Percentiles rank a stretch among this genome's conserved stretches.
Evolutionary conservation across 352 stramenopile genomes (phyloP).

Genomic region (Phytophthora cryptogea): DNA sequence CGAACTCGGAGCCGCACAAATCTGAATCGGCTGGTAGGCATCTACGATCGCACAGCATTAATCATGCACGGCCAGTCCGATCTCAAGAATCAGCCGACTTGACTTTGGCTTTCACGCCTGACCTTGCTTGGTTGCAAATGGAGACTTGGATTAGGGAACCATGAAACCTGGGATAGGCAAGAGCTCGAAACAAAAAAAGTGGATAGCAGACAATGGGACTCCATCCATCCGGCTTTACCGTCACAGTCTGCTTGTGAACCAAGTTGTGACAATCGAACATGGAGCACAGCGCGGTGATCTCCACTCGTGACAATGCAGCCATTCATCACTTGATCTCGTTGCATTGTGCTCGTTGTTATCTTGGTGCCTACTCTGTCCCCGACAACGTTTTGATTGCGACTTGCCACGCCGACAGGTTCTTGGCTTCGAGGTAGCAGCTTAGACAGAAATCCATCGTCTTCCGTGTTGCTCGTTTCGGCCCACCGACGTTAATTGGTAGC

Average conservation of each 20-base stretch:
- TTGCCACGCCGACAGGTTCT: conserved; percentile 42
- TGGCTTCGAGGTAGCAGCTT: conserved; percentile 52
- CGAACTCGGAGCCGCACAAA: conserved; percentile 17
- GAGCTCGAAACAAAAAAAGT: conserved; percentile 2
- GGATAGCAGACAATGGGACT: conserved; percentile 12
- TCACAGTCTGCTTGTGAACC: background rate
- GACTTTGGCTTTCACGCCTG: conserved; percentile 9
- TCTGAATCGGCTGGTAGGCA: conserved; percentile 11
- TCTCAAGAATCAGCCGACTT: conserved; percentile 30
- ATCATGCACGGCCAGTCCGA: conserved; percentile 19
- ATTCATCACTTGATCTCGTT: background rate
- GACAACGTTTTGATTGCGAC: conserved; percentile 37
- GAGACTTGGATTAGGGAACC: background rate
- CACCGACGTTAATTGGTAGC: conserved; percentile 16
- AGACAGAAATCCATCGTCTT: conserved; percentile 53
- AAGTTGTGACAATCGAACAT: conserved; percentile 13
- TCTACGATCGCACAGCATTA: conserved; percentile 1
- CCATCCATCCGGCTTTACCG: background rate
- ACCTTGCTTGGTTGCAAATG: background rate
- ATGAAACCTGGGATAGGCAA: conserved; percentile 14
- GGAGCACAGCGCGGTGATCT: conserved; percentile 3
- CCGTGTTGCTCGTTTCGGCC: conserved; percentile 19
- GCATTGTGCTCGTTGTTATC: background rate
- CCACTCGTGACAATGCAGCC: background rate
- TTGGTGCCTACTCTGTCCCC: background rate